Conservation (phyloP, 1,284 basidiomycete genomes). For the Ganoderma boninense region DNA sequence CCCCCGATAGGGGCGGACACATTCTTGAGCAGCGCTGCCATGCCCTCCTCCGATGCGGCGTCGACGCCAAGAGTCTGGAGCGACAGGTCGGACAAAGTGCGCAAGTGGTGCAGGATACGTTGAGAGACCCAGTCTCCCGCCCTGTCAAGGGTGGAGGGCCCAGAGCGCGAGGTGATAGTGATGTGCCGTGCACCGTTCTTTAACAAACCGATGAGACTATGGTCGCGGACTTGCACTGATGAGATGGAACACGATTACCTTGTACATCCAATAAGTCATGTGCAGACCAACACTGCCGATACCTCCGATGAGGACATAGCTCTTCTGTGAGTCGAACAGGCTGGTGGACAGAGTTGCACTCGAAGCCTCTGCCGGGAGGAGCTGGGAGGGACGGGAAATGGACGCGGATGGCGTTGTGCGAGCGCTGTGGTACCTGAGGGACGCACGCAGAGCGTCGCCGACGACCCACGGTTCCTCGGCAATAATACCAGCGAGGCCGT, state of each 20-base stretch:
- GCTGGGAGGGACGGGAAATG: background rate
- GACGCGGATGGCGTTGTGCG: background rate
- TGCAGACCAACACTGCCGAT: constrained; percentile 41
- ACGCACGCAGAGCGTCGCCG: constrained; percentile 21
- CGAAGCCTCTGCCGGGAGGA: background rate
- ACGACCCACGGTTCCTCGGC: constrained; percentile 25
- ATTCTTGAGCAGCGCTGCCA: constrained; percentile 33
- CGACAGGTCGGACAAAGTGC: constrained; percentile 38
- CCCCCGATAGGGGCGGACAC: constrained; percentile 42
- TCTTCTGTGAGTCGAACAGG: constrained; percentile 23
- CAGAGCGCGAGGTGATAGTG: constrained; percentile 49
- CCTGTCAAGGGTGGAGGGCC: constrained; percentile 33
- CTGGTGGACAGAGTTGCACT: background rate
- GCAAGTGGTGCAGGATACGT: constrained; percentile 43
- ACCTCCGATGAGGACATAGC: constrained; percentile 36
- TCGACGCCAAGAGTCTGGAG: constrained; percentile 42
- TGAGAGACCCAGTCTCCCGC: constrained; percentile 33
- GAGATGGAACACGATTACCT: constrained; percentile 35
- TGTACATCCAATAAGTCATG: constrained; percentile 49
- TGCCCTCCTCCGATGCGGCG: constrained; percentile 36
- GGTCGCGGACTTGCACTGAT: background rate
- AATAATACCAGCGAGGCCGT: constrained; percentile 18
- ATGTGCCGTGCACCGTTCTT: constrained; percentile 50
- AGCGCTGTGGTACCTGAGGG: background rate
- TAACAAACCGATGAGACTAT: background rate